A percentile compares a stretch with the other conserved stretches of the same genome.
Evolutionary conservation across 768 basidiomycete species (phyloP).

Genomic region (Leucocoprinus birnbaumii): DNA sequence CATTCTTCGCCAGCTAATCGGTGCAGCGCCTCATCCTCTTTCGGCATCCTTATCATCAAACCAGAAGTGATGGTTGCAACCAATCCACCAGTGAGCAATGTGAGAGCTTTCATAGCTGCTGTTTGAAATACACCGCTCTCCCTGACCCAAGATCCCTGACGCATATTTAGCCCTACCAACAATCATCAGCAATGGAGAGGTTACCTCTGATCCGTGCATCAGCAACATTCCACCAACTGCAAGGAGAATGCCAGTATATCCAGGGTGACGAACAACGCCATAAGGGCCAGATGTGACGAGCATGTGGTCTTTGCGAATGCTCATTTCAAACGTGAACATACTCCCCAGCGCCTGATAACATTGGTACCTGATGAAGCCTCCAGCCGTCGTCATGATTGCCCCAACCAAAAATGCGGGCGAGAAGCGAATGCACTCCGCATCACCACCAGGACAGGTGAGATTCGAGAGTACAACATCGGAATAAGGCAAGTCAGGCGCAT

Average conservation of each 20-base stretch:
- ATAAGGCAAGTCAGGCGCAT: constrained; percentile 18
- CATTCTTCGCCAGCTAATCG: constrained; percentile 38
- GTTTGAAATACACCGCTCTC: constrained; percentile 38
- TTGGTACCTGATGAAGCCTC: constrained; percentile 36
- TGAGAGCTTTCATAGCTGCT: constrained; percentile 24
- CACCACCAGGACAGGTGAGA: constrained; percentile 21
- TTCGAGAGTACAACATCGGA: constrained; percentile 24
- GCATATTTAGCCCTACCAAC: background rate
- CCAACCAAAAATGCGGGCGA: constrained; percentile 35
- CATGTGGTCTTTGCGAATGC: constrained; percentile 41
- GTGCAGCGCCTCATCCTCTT: constrained; percentile 42
- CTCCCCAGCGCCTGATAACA: constrained; percentile 46
- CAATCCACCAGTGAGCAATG: constrained; percentile 23
- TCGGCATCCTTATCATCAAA: constrained; percentile 37
- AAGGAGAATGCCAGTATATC: constrained; percentile 41
- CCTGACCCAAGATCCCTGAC: constrained; percentile 43
- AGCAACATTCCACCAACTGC: constrained; percentile 30
- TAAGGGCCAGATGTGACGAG: constrained; percentile 51
- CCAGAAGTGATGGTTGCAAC: constrained; percentile 28
- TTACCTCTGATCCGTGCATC: constrained; percentile 34
- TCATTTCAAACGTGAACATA: constrained; percentile 52
- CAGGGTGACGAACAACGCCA: constrained; percentile 44
- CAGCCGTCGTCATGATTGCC: constrained; percentile 31
- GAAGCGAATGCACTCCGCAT: constrained; percentile 21
- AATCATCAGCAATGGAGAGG: background rate